Evolutionary conservation across 345 rosid species (phyloP).

Genomic region (Rhodamnia argentea): DNA sequence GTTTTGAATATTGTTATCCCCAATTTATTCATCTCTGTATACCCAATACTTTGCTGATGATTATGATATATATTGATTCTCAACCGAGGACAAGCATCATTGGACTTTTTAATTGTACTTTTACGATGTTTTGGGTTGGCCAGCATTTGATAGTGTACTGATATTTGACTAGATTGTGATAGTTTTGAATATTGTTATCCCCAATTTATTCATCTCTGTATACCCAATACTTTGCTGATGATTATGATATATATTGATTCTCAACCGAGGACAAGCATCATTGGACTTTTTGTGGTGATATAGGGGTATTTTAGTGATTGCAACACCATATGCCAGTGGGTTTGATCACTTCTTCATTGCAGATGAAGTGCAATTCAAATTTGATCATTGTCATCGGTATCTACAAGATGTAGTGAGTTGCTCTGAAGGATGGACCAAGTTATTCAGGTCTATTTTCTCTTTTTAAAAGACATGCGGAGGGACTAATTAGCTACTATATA

Average conservation of each 20-base stretch:
- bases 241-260: neutral
- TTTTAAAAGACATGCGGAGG: neutral
- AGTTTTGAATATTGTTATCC: neutral
- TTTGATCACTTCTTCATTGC: conserved; percentile 90
- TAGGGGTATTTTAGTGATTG: conserved; percentile 92
- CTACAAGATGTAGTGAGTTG: conserved; percentile 67
- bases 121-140: neutral
- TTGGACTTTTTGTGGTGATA: conserved; percentile 9
- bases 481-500: conserved; percentile 8
- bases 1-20: neutral
- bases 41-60: neutral
- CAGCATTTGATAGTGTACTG: neutral
- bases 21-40: neutral
- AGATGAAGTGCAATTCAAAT: conserved; percentile 95
- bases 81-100: neutral
- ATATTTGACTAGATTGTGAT: neutral
- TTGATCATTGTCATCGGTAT: conserved; percentile 70
- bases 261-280: neutral
- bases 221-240: neutral
- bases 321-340: conserved; percentile 96
- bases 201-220: neutral
- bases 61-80: neutral
- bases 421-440: neutral
- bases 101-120: neutral
- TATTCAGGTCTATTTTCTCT: neutral